Conservation (phyloP, 352 stramenopile genomes). For the Phytophthora agathidicida region DNA sequence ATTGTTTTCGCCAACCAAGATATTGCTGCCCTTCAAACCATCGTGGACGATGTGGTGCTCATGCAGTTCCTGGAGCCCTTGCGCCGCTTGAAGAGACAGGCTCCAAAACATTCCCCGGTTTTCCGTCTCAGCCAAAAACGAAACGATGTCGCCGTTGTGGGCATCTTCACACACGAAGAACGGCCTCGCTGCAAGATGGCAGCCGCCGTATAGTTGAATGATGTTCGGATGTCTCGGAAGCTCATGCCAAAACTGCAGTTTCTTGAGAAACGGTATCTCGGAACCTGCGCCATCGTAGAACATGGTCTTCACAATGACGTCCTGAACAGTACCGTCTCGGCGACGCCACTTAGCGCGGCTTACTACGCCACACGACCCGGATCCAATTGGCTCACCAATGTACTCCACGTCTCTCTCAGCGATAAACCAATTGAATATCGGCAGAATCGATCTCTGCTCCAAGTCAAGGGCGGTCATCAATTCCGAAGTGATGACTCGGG, state of each 20-base stretch:
- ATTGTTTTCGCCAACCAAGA: conserved; percentile 58
- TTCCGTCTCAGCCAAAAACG: conserved; percentile 11
- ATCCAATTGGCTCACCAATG: background rate
- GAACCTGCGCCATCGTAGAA: background rate
- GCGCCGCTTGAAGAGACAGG: conserved; percentile 26
- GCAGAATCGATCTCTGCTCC: background rate
- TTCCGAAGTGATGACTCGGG: background rate
- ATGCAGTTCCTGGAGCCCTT: conserved; percentile 67
- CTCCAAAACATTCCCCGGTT: conserved; percentile 16
- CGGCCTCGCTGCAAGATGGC: conserved; percentile 24
- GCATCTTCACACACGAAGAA: conserved; percentile 45
- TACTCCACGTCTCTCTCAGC: conserved; percentile 6
- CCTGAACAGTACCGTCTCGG: conserved; percentile 20
- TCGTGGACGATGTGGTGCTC: conserved; percentile 58
- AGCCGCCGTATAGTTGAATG: conserved; percentile 35
- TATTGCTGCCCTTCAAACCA: conserved; percentile 84
- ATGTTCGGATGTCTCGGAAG: conserved; percentile 37
- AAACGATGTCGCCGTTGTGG: conserved; percentile 16
- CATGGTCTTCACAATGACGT: conserved; percentile 10
- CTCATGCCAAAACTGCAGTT: conserved; percentile 37
- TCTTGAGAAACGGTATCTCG: conserved; percentile 18
- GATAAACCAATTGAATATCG: conserved; percentile 21
- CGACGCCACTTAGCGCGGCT: background rate
- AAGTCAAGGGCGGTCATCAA: background rate
- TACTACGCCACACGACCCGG: background rate